These are phyloP conservation scores for Phytopythium cucurbitacearum DNA, from an alignment of 352 stramenopile genomes.

Conservation along the genomic window DNA sequence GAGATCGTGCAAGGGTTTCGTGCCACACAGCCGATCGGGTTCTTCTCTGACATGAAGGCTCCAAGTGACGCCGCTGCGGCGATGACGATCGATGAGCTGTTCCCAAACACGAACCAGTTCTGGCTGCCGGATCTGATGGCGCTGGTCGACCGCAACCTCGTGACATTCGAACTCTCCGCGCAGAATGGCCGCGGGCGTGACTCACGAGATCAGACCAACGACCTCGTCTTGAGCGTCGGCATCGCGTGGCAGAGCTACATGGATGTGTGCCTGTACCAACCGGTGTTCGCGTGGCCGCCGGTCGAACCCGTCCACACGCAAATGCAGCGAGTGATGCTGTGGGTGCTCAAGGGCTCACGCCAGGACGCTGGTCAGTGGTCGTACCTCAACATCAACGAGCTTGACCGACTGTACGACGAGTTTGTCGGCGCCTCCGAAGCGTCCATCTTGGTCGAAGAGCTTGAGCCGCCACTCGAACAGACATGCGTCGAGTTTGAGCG, in stretches of 20 bases:
- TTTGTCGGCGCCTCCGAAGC: neutral
- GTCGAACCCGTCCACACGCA: neutral
- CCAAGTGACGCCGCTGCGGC: neutral
- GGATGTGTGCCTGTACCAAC: constrained; percentile 5
- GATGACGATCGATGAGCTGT: neutral
- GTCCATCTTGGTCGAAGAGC: neutral
- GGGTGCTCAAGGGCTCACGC: neutral
- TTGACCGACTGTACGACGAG: constrained; percentile 2
- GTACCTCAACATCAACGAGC: constrained; percentile 1
- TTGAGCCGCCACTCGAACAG: neutral
- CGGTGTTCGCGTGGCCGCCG: constrained; percentile 3
- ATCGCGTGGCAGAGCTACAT: constrained; percentile 6
- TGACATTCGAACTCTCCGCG: neutral
- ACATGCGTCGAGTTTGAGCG: constrained; percentile 6
- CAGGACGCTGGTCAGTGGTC: neutral
- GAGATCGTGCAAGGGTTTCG: neutral
- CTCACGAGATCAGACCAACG: no score
- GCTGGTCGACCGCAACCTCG: neutral
- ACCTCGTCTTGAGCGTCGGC: constrained; percentile 1
- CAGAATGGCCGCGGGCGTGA: no score
- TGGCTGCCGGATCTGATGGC: constrained; percentile 2
- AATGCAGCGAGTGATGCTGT: constrained; percentile 4
- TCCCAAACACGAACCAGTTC: neutral
- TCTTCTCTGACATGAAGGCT: neutral
- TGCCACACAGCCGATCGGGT: constrained; percentile 1